Percentiles rank a stretch among this genome's conserved stretches.
phyloP scores from a whole-genome alignment of 805 yeast species.

The Candida incommunis region DNA sequence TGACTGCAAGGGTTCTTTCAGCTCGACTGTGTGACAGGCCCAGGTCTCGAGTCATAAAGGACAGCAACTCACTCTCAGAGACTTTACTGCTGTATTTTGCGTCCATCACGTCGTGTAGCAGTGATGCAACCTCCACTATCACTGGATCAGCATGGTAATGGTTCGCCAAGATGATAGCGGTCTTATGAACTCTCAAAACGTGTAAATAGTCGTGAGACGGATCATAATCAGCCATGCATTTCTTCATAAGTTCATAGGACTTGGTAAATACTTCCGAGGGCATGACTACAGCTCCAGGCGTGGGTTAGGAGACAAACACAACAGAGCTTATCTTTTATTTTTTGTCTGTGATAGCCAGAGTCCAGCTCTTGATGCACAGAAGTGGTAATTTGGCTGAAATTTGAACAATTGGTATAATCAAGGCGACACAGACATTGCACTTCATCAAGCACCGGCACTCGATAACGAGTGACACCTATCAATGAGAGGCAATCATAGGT shows the following conservation, averaged over 20 bases:
- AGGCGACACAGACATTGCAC: too few relatives aligned
- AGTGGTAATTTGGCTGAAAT: too few relatives aligned
- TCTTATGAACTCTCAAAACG: slow-evolving; percentile 17
- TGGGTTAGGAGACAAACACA: too few relatives aligned
- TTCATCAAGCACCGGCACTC: too few relatives aligned
- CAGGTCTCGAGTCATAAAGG: slow-evolving; percentile 2
- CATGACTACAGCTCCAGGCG: too few relatives aligned
- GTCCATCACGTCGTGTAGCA: slow-evolving; percentile 21
- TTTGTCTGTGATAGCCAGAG: too few relatives aligned
- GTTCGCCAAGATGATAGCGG: slow-evolving; percentile 16
- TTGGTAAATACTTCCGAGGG: too few relatives aligned
- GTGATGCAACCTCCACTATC: slow-evolving; percentile 20
- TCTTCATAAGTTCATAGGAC: slow-evolving; percentile 7
- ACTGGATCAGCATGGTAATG: slow-evolving; percentile 9
- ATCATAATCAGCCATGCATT: slow-evolving; percentile 16
- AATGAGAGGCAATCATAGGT: too few relatives aligned
- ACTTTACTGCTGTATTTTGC: slow-evolving; percentile 16
- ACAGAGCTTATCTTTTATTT: too few relatives aligned
- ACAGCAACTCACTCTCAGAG: slow-evolving; percentile 4
- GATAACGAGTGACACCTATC: too few relatives aligned
- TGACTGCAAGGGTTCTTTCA: slow-evolving; percentile 11
- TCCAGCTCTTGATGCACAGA: too few relatives aligned
- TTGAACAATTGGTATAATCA: too few relatives aligned
- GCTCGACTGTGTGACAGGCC: slow-evolving; percentile 5
- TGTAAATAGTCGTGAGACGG: slow-evolving; percentile 21